phyloP scores from a whole-genome alignment of 257 asterid species.

The Solanum chmielewskii region DNA sequence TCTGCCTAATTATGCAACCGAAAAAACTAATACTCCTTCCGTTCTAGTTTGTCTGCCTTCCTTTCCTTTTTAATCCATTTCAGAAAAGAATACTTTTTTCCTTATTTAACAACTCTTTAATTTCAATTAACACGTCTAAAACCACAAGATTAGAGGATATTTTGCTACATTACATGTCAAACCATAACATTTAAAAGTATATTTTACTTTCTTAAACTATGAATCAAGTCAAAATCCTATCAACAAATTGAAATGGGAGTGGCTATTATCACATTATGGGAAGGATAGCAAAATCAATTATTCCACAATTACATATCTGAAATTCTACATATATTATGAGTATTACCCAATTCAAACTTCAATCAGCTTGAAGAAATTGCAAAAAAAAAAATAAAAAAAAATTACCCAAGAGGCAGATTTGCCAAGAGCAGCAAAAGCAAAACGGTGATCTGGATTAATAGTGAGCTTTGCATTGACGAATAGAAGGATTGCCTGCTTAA shows the following conservation, averaged over 20 bases:
- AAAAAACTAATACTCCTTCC: neutral
- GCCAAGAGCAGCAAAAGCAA: constrained; percentile 57
- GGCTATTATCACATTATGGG: neutral
- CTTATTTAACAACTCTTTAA: neutral
- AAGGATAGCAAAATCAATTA: neutral
- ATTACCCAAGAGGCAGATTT: constrained; percentile 58
- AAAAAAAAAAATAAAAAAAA: neutral
- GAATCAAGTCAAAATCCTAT: neutral
- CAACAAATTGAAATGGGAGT: neutral
- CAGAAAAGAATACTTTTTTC: neutral
- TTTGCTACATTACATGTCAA: neutral
- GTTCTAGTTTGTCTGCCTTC: neutral
- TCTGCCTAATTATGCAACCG: neutral
- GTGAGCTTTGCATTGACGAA: constrained; percentile 78
- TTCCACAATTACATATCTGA: neutral
- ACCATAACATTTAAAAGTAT: neutral
- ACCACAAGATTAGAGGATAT: neutral
- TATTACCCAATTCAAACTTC: neutral
- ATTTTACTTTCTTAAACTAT: neutral
- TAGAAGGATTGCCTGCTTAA: constrained; percentile 69
- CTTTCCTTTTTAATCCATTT: neutral
- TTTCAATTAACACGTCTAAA: neutral
- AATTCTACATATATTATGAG: neutral
- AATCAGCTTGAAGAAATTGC: neutral
- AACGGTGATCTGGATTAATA: constrained; percentile 81